Percentiles rank a stretch among this genome's conserved stretches.
phyloP scores from a whole-genome alignment of 805 yeast species.

The Sugiyamaella lignohabitans region DNA sequence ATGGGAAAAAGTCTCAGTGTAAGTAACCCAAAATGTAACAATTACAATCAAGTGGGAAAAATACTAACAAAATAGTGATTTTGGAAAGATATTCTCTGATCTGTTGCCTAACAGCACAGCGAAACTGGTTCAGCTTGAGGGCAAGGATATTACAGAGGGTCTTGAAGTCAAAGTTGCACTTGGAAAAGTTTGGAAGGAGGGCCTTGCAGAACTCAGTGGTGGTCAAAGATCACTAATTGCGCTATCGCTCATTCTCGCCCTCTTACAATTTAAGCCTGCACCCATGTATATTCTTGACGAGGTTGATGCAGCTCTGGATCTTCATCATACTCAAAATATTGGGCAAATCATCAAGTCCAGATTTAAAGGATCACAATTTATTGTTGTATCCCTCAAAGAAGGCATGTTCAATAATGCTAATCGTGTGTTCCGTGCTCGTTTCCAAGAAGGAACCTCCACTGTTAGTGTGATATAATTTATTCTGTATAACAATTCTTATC shows the following conservation, averaged over 20 bases:
- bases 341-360: conserved; percentile 94
- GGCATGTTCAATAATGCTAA: conserved; percentile 98
- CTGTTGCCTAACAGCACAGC: conserved; percentile 86
- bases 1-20: conserved; percentile 71
- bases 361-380: conserved; percentile 92
- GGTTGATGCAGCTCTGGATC: conserved; percentile 96
- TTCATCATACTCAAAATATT: conserved; percentile 94
- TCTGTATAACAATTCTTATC: too few relatives aligned
- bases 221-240: conserved; percentile 97
- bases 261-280: conserved; percentile 92
- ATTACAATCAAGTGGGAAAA: not conserved
- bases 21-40: conserved; percentile 3
- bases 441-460: conserved; percentile 94
- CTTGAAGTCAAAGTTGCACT: conserved; percentile 82
- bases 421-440: conserved; percentile 83
- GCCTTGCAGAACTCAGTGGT: conserved; percentile 90
- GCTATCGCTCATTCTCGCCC: conserved; percentile 81
- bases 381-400: conserved; percentile 92
- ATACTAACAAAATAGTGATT: conserved; percentile 42
- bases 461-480: conserved; percentile 36
- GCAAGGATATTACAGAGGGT: conserved; percentile 82
- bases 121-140: conserved; percentile 73
- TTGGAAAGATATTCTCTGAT: conserved; percentile 85
- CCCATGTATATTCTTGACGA: conserved; percentile 98
- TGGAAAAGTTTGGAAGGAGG: conserved; percentile 93